Base-by-base conservation (phyloP, 345 rosid species). In the Sisymbrium altissimum region DNA sequence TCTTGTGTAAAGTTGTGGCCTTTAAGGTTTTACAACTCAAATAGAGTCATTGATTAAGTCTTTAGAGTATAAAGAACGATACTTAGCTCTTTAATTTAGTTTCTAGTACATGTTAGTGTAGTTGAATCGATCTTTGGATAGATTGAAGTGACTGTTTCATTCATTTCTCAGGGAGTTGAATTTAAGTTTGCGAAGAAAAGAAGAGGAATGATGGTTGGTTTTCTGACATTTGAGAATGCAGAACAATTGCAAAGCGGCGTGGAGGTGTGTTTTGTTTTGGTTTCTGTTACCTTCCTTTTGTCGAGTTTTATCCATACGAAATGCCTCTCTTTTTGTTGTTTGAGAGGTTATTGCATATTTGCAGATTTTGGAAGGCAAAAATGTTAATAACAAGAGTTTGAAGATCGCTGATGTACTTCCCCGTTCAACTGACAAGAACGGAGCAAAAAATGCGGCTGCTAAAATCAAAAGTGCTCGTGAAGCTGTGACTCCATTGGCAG, bases 401-500 rank as follows among this genome's bases (percentile, higher is more conserved):
- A 88, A 89, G 86, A 86, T 94, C 21, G 87, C 88, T 9, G 84
- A 91, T 85, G 94, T 91, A 25, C 68, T 84, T 71, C 90, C 94
- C 17, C 88, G 97, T 49, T 57, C 88, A 41, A 79, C 63, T 21
- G 94, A 87, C 50, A 83, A 86, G 81, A 88, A 74, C 46, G 78
- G 70, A 69, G 13, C 69, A 2, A 86, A 83, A 41, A 76, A 81
- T 19, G 40, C 66, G 44, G 77, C 72, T 45, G 77, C 74, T 12
- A 84, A 56, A 73, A 80, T 64, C 23, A 87, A 81, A 83, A 76
- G 85, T 79, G 98, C 88, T 4, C 87, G 94, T 40, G 96, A 87
- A 63, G 98, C 83, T 3, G 99, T 89, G 73, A 89, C 97, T 53
- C 96, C 98, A 6, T 84, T 90, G 41, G 96, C 98, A 45, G 82